phyloP scores from a whole-genome alignment of 345 rosid species.

The Euphorbia lathyris region DNA sequence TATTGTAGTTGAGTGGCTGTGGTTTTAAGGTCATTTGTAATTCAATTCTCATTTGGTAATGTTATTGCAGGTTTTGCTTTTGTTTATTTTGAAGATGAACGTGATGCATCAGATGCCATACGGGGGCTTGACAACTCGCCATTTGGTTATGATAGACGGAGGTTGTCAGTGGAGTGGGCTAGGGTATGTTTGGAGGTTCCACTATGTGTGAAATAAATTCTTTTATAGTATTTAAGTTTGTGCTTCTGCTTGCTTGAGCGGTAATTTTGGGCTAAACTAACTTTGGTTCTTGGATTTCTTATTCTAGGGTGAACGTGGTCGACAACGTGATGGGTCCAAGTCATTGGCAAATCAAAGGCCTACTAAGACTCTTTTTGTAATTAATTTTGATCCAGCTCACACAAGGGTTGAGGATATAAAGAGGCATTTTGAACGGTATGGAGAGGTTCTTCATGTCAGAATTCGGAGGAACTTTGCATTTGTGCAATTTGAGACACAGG shows the following conservation, averaged over 20 bases:
- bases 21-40: slow-evolving; percentile 4
- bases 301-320: slow-evolving; percentile 69
- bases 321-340: slow-evolving; percentile 58
- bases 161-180: slow-evolving; percentile 84
- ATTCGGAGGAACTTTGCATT: slow-evolving; percentile 77
- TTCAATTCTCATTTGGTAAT: slow-evolving; percentile 18
- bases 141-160: slow-evolving; percentile 73
- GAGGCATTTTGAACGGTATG: slow-evolving; percentile 79
- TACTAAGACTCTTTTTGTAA: slow-evolving; percentile 80
- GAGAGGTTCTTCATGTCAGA: slow-evolving; percentile 64
- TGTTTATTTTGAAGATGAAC: slow-evolving; percentile 84
- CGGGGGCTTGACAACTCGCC: slow-evolving; percentile 58
- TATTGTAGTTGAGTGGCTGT: slow-evolving; percentile 26
- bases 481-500: slow-evolving; percentile 76
- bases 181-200: slow-evolving; percentile 38
- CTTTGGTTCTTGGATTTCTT: background rate
- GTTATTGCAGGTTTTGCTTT: slow-evolving; percentile 74
- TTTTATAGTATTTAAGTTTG: background rate
- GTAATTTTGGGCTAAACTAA: background rate
- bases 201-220: background rate
- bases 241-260: background rate
- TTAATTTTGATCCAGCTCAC: slow-evolving; percentile 73
- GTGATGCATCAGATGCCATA: slow-evolving; percentile 84
- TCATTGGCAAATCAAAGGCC: slow-evolving; percentile 59
- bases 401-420: slow-evolving; percentile 69